Evolutionary conservation across 139 green algal genomes (phyloP).

Genomic region (Chlamydomonas incerta): DNA sequence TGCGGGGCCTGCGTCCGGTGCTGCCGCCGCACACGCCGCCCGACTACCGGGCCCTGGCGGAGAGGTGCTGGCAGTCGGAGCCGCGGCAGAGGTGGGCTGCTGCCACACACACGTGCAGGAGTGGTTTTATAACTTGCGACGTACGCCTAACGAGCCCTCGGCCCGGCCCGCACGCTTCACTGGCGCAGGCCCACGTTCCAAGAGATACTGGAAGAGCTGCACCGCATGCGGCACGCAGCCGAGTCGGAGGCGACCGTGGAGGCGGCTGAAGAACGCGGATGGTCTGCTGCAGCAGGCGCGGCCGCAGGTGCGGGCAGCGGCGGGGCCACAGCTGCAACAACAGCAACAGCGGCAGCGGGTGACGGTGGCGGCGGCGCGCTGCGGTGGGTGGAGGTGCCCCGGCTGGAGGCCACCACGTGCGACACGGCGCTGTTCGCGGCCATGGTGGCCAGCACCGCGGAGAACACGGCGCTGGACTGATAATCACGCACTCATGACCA

Average conservation of each 20-base stretch:
- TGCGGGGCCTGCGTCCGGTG: background rate
- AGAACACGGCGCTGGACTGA: background rate
- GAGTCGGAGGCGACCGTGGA: background rate
- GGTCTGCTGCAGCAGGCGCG: too few relatives aligned
- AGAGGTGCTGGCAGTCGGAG: background rate
- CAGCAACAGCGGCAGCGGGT: background rate
- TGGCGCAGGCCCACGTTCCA: background rate
- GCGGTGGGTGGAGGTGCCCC: background rate
- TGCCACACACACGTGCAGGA: too few relatives aligned
- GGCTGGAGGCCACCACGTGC: constrained; percentile 4
- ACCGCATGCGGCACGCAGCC: background rate
- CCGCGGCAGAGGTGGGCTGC: background rate
- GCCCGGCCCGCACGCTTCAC: background rate
- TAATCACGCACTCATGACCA: too few relatives aligned
- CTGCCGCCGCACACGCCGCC: constrained; percentile 16
- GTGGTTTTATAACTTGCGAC: too few relatives aligned
- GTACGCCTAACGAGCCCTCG: too few relatives aligned
- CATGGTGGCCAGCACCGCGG: background rate
- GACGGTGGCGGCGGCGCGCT: background rate
- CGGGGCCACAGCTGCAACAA: background rate
- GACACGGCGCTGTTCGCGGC: background rate
- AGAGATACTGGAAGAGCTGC: background rate
- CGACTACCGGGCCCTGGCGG: background rate
- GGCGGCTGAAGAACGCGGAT: too few relatives aligned
- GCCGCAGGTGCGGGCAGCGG: too few relatives aligned